Base-by-base conservation (phyloP, 2,329 filamentous ascomycete genomes). In the Drechslerella coelobrocha region DNA sequence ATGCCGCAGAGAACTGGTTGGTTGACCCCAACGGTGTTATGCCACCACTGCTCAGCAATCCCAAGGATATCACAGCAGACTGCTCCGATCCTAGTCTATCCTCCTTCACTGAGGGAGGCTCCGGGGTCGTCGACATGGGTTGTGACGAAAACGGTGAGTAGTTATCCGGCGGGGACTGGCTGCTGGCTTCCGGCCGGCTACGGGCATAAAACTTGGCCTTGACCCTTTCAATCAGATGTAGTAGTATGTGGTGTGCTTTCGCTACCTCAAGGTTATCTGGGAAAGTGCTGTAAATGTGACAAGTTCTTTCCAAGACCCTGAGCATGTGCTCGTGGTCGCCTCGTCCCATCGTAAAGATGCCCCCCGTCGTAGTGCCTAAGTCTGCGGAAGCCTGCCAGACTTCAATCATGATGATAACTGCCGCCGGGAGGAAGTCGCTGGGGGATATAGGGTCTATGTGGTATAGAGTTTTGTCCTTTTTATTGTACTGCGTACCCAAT, bases 191-290 rank as follows among this genome's bases (percentile, higher is more conserved):
- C 27, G 48, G 39, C 17, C 37, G 41, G 5, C 29, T 51, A 29
- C 52, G 54, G 9, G 61, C 57, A 23, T 68, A 54, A 29, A 73
- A 66, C 24, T 73, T 73, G 54, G 56, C 62, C 43, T 61, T 88
- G 59, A 97, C 83, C 78, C 94, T 94, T 29, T 87, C 84, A 47
- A 97, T 80, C 85, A 97, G 92, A 55, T 97, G 87, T 21, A 87
- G 87, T n/a, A 97, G 82, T 23, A 93, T 84, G 43, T 86, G 86
- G 41, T 86, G 86, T 0, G 91, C 93, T 80, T 97, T 97, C 81
- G 88, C 92, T 0, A 92, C 91, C 74, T 97, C 93, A 80, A 97
- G 89, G 0, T 89, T 94, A 23, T 87, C 52, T 8, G 65, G 57
- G 57, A 69, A 57, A 8, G 27, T 57, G 29, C 65, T 54, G 14